Evolutionary conservation across 352 stramenopile genomes (phyloP), one percentile per base, ranked within the genome.

Genomic region (Globisporangium cystogenes): DNA sequence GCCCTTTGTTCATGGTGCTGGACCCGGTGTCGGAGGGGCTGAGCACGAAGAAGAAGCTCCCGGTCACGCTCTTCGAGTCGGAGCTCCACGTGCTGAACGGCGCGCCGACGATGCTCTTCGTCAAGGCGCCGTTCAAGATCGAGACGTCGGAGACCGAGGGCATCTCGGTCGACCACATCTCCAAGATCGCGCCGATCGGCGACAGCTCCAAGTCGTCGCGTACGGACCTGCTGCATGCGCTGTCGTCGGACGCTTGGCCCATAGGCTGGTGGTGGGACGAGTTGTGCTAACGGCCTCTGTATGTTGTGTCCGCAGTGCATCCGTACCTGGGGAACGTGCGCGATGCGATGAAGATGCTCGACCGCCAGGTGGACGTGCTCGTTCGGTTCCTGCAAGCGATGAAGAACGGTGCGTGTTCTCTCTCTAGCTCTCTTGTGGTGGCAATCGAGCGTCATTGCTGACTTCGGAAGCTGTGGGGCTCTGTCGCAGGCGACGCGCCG

Each of bases 91-190:
- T 96, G 57, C 58, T 95, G 24, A 86, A 94, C 44, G 80, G 83
- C 31, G 62, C 79, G 35, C 87, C 87, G 27, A 95, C 87, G 59
- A 95, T 91, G 82, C 75, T 96, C 41, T 95, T 96, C 53, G 87
- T 95, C 26, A 84, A 92, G 62, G 70, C 84, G 10, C 74, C 82
- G 31, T 96, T 93, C 57, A 92, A 93, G 53, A 79, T 96, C 48
- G 77, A 94, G 45, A 94, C 87, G 43, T 87, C 80, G 2, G 84
- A 96, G 63, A 86, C 82, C 23, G 86, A 96, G 58, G 76, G 82
- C 26, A 94, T 96, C 53, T 71, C 78, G 7, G 81, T 96, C 14
- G 87, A 96, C 43, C 79, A 94, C 62, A 93, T 96, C 42, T 94
- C 86, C 36, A 95, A 95, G 65, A 86, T 91, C 43, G 75, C 80